A percentile compares a stretch with the other conserved stretches of the same genome.
Conservation (phyloP, 2,329 filamentous ascomycete genomes). For the Ilyonectria mors-panacis region DNA sequence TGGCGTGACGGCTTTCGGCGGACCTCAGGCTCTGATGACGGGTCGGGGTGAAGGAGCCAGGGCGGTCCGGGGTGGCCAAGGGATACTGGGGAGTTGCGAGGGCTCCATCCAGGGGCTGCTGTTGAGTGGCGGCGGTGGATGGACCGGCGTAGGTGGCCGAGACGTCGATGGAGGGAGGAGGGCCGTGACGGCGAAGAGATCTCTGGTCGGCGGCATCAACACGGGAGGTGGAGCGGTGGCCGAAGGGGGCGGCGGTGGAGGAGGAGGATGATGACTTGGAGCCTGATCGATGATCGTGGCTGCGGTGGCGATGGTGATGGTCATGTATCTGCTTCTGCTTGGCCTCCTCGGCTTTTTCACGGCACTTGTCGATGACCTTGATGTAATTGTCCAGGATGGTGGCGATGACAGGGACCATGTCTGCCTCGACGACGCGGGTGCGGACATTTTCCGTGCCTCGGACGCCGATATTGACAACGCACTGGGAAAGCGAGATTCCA, state of each 20-base stretch:
- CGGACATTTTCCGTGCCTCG: constrained; percentile 94
- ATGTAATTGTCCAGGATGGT: constrained; percentile 99
- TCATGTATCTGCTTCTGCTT: constrained; percentile 78
- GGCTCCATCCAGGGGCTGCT: constrained; percentile 44
- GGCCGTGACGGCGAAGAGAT: constrained; percentile 81
- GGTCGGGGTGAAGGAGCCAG: constrained; percentile 43
- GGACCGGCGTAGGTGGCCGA: constrained; percentile 60
- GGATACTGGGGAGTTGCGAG: constrained; percentile 42
- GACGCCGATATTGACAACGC: constrained; percentile 98
- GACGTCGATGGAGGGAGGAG: constrained; percentile 78
- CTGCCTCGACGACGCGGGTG: constrained; percentile 95
- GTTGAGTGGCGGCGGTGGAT: constrained; percentile 49
- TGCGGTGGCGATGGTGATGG: constrained; percentile 65
- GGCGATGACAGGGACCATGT: constrained; percentile 99
- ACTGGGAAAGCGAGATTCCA: constrained; percentile 99
- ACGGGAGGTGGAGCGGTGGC: constrained; percentile 65
- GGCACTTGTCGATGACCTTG: constrained; percentile 92
- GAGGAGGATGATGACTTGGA: constrained; percentile 59
- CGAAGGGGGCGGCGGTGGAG: constrained; percentile 57
- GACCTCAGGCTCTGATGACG: constrained; percentile 68
- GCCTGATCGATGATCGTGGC: constrained; percentile 64
- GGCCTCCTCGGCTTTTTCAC: constrained; percentile 86
- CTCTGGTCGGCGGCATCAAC: constrained; percentile 72
- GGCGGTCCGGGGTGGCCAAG: constrained; percentile 42
- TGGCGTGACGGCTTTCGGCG: constrained; percentile 65